phyloP scores from a whole-genome alignment of 805 yeast species.

The Scheffersomyces amazonensis region DNA sequence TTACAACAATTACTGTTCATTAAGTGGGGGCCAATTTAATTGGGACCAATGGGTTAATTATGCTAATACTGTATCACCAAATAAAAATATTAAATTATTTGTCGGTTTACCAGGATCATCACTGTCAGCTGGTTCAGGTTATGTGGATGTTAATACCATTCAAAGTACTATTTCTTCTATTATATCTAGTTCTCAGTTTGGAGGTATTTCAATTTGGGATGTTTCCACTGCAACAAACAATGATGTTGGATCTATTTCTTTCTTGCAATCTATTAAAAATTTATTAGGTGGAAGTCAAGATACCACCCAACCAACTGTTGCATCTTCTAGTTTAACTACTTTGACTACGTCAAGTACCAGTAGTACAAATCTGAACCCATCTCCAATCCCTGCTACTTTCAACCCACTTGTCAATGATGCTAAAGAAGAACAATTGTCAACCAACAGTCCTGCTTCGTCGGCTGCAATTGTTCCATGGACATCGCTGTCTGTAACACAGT shows the following conservation, averaged over 20 bases:
- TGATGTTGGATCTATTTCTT: not conserved
- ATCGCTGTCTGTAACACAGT: too few species aligned
- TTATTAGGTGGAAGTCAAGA: too few species aligned
- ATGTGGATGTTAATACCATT: constrained; percentile 25
- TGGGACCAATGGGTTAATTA: constrained; percentile 69
- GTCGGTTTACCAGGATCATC: constrained; percentile 70
- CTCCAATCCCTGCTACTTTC: too few species aligned
- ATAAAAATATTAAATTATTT: constrained; percentile 64
- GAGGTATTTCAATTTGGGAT: constrained; percentile 39
- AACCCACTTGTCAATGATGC: too few species aligned
- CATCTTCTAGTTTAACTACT: too few species aligned
- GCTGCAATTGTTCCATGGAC: too few species aligned
- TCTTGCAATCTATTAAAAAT: not conserved
- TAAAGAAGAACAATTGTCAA: too few species aligned
- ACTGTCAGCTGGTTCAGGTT: constrained; percentile 54
- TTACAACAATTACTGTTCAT: constrained; percentile 79
- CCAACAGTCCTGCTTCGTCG: too few species aligned
- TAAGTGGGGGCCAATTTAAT: constrained; percentile 46
- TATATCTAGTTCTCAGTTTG: constrained; percentile 22
- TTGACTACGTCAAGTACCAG: too few species aligned
- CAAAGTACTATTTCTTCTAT: constrained; percentile 12
- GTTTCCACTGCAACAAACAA: constrained; percentile 25
- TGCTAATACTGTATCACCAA: constrained; percentile 59
- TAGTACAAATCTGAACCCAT: too few species aligned
- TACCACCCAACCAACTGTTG: too few species aligned